Evolutionary conservation across 1,284 basidiomycete species (phyloP), one percentile per base, ranked within the genome.

Genomic region (Neonothopanus nambi): DNA sequence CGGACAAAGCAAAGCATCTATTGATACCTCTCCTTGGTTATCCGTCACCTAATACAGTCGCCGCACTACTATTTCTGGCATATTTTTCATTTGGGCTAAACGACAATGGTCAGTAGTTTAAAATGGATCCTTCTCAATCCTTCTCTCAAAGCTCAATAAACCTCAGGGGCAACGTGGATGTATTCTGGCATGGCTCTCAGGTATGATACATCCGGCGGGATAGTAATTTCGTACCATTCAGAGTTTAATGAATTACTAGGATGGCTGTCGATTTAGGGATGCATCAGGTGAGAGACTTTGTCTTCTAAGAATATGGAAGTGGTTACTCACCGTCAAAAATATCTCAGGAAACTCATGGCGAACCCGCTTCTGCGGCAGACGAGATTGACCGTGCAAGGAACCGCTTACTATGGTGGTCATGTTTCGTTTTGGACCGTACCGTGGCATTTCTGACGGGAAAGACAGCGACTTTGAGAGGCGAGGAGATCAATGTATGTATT

Each of bases 151-250:
- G 17, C 17, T 18, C 17, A 20, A 15, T 40, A n/a, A n/a, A 24
- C 18, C 23, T 33, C 24, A 51, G 49, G 49, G 15, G 51, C 55
- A 23, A 21, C 53, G 20, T 57, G 55, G 55, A 53, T 51, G n/a
- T 57, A 57, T 38, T 57, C 55, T 42, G 55, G 55, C 9, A 57
- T 57, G 55, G 55, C 55, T 45, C 46, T 57, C 2, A 51, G 55
- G 55, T 56, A 43, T 35, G 17, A 9, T 20, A n/a, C 28, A 49
- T 17, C 15, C 7, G 17, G 28, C 15, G 37, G 28, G 13, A 26
- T 36, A 28, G 30, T 1, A 43, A 12, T 13, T 24, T 33, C 33
- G n/a, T 17, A 21, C n/a, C 20, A 43, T 37, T n/a, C 20, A n/a
- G 17, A n/a, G 20, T 51, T 7, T 35, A n/a, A 9, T 48, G 30